These are phyloP conservation scores for Phytophthora tubulina DNA, from an alignment of 352 stramenopile genomes.

Conservation along the genomic window DNA sequence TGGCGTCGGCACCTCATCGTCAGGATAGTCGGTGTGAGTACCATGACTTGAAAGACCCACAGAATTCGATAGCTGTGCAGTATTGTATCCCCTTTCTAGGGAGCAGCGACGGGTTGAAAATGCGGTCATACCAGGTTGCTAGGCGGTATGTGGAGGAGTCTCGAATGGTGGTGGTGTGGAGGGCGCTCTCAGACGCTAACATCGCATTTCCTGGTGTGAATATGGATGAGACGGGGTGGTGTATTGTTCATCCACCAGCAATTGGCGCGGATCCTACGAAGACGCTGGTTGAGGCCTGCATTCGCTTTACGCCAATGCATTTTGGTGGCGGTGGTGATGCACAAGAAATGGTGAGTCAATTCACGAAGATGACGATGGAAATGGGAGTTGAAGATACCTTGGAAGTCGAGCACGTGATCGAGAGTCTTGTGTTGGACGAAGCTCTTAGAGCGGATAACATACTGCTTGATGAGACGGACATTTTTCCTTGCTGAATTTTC, in stretches of 20 bases:
- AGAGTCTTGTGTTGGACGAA: slow-evolving; percentile 1
- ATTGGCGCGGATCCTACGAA: neutral
- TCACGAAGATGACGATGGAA: neutral
- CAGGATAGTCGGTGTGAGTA: neutral
- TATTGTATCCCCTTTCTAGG: neutral
- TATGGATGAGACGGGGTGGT: slow-evolving; percentile 1
- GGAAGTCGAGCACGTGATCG: neutral
- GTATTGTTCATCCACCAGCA: neutral
- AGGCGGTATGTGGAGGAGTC: neutral
- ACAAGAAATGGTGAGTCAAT: neutral
- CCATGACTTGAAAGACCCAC: neutral
- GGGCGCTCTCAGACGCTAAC: neutral
- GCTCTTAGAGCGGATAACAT: too few species aligned
- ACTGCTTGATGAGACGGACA: too few species aligned
- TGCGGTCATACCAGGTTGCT: neutral
- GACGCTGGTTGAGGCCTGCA: neutral
- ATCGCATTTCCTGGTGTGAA: neutral
- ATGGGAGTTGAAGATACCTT: neutral
- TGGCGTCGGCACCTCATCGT: neutral
- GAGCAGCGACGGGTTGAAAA: neutral
- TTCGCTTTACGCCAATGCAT: neutral
- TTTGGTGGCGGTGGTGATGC: neutral
- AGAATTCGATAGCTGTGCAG: neutral
- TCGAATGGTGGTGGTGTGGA: neutral
- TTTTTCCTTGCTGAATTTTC: too few species aligned